Conservation (phyloP, 345 rosid genomes). For the Eucalyptus tenuipes region DNA sequence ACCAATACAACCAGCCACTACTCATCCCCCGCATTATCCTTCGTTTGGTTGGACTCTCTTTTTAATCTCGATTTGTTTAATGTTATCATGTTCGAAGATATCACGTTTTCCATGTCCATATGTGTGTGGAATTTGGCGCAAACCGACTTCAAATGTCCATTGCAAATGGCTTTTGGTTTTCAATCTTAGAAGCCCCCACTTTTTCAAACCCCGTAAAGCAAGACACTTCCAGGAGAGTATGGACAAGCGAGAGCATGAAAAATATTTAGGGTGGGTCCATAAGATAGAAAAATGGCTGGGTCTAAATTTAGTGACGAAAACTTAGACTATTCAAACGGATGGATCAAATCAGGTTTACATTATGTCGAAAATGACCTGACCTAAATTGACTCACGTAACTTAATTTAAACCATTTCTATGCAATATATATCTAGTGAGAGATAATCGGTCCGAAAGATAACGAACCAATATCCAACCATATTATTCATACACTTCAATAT, state of each 20-base stretch:
- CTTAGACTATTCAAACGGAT: neutral
- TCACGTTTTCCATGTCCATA: neutral
- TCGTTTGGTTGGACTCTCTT: neutral
- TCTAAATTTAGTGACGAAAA: neutral
- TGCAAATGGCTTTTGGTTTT: neutral
- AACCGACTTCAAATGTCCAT: neutral
- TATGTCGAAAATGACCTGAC: accelerated
- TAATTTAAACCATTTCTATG: too few relatives aligned
- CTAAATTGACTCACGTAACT: too few relatives aligned
- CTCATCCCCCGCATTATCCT: neutral
- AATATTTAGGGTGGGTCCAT: neutral
- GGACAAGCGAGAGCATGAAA: neutral
- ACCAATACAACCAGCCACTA: neutral
- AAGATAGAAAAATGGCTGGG: neutral
- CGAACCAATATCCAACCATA: accelerated
- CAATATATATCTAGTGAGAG: too few relatives aligned
- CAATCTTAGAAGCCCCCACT: neutral
- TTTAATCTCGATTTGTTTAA: neutral
- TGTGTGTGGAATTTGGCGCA: neutral
- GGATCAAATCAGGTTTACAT: accelerated
- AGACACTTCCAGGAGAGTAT: neutral
- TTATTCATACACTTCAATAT: too few relatives aligned
- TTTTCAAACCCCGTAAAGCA: neutral
- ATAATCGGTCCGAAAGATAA: too few relatives aligned
- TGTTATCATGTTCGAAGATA: neutral